These are phyloP conservation scores for Symbiodinium natans DNA, from an alignment of 73 alveolate genomes.

Conservation along the genomic window DNA sequence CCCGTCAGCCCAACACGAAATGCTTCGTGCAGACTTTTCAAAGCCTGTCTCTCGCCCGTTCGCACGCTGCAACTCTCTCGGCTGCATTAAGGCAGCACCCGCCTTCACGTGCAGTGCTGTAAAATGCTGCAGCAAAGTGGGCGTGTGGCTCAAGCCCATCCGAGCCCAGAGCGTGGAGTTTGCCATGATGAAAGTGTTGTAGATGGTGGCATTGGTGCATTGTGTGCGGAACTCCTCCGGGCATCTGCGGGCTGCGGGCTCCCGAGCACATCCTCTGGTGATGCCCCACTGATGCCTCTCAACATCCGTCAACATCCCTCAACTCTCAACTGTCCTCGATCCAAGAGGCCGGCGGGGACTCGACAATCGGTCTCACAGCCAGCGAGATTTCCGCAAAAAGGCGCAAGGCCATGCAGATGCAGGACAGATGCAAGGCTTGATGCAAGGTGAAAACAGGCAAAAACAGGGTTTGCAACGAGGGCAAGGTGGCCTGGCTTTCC, in stretches of 20 bases:
- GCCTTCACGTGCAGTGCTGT: background rate
- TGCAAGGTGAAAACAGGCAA: background rate
- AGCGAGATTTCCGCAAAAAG: too few species aligned
- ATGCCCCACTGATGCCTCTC: too few species aligned
- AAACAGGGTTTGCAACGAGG: background rate
- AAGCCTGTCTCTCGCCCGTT: too few species aligned
- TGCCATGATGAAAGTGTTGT: conserved; percentile 71
- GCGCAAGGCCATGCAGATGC: too few species aligned
- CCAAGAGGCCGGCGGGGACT: conserved; percentile 87
- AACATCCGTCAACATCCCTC: too few species aligned
- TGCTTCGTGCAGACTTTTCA: too few species aligned
- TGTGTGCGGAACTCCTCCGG: conserved; percentile 76
- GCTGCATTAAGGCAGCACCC: background rate
- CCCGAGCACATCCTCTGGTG: too few species aligned
- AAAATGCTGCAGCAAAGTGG: background rate
- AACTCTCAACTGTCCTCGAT: too few species aligned
- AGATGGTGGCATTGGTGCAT: conserved; percentile 87
- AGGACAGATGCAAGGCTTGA: background rate
- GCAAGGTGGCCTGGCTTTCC: background rate
- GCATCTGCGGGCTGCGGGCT: too few species aligned
- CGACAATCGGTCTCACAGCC: conserved; percentile 35
- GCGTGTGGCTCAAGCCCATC: background rate
- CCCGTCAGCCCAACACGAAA: too few species aligned
- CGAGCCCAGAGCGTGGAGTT: conserved; percentile 5
- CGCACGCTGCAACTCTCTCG: too few species aligned